phyloP scores from a whole-genome alignment of 2,329 filamentous ascomycete genomes.

The Colletotrichum orchidophilum region DNA sequence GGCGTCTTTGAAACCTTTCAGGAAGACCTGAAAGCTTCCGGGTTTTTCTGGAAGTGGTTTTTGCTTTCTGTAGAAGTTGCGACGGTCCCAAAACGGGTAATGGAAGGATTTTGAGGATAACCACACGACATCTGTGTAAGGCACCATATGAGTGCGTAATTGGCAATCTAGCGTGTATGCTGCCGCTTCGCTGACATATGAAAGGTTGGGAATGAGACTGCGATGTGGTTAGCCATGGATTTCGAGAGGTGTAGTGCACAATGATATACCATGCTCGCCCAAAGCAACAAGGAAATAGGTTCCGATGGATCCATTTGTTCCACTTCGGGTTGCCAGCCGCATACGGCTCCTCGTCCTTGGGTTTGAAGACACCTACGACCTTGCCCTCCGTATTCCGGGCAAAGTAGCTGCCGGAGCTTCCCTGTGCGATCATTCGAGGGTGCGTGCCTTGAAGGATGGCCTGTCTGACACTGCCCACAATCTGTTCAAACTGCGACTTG shows the following conservation, averaged over 20 bases:
- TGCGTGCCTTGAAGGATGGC: conserved; percentile 93
- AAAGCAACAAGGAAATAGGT: conserved; percentile 97
- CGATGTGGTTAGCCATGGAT: conserved; percentile 21
- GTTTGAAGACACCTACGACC: conserved; percentile 97
- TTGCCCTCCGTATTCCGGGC: conserved; percentile 91
- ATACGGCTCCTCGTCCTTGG: conserved; percentile 98
- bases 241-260: not conserved
- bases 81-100: conserved; percentile 96
- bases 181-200: conserved; percentile 96
- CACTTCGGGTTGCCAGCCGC: conserved; percentile 97
- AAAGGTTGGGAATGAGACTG: conserved; percentile 92
- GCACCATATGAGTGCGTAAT: conserved; percentile 89
- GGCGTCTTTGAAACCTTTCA: conserved; percentile 96
- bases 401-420: conserved; percentile 98
- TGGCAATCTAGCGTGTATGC: conserved; percentile 95
- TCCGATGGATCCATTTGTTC: conserved; percentile 99
- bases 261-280: conserved; percentile 80
- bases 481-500: conserved; percentile 83
- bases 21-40: conserved; percentile 96
- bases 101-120: conserved; percentile 97
- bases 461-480: conserved; percentile 87
- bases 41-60: conserved; percentile 89
- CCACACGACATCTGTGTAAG: conserved; percentile 94
- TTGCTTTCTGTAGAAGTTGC: conserved; percentile 87
- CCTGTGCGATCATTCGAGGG: conserved; percentile 95